phyloP scores from a whole-genome alignment of 345 rosid species.

The Alliaria petiolata region DNA sequence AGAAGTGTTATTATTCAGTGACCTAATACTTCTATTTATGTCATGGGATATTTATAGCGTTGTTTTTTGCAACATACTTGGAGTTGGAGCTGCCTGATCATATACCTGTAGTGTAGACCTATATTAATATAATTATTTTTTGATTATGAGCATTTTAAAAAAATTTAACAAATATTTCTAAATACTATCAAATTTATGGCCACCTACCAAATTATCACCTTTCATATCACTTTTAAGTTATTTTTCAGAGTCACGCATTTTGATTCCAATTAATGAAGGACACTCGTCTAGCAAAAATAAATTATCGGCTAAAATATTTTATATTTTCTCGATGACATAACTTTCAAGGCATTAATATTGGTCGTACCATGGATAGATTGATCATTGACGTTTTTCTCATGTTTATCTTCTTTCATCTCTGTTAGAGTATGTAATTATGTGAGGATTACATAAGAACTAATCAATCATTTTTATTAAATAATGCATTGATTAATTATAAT shows the following conservation, averaged over 20 bases:
- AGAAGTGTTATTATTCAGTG: background rate
- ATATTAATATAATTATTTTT: too few species aligned
- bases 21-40: background rate
- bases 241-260: too few species aligned
- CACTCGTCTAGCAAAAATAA: background rate
- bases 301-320: background rate
- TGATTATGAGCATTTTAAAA: background rate
- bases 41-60: background rate
- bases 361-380: background rate
- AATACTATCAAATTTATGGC: background rate
- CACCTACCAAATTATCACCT: background rate
- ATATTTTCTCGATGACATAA: background rate
- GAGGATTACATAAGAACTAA: background rate
- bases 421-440: conserved; percentile 29
- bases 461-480: conserved; percentile 19
- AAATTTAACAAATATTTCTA: background rate
- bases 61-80: background rate
- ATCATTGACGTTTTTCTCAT: background rate
- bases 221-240: too few species aligned
- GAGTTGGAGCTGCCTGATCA: background rate
- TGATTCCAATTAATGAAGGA: background rate
- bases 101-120: background rate
- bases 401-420: conserved; percentile 12
- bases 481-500: conserved; percentile 28
- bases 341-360: background rate